Percentiles rank a stretch among this genome's conserved stretches.
Evolutionary conservation across 1,284 basidiomycete genomes (phyloP).

Genomic region (Rhodotorula sp.): DNA sequence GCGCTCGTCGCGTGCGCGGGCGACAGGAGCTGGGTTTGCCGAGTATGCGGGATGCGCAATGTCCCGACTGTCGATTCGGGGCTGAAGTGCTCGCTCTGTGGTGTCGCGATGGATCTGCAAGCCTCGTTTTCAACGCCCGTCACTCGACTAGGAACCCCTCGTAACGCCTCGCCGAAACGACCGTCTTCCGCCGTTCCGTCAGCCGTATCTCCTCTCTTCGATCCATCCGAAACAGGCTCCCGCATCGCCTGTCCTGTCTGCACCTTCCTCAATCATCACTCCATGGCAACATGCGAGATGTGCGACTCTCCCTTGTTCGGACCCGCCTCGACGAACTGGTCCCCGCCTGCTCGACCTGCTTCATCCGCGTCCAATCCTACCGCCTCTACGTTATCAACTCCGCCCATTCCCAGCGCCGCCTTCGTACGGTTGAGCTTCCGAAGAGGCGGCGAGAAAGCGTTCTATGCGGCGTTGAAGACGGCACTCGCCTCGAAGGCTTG

Average conservation of each 20-base stretch:
- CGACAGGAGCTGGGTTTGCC: constrained; percentile 68
- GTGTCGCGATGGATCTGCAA: constrained; percentile 47
- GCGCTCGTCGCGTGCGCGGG: constrained; percentile 42
- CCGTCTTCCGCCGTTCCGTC: background rate
- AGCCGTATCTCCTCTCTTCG: background rate
- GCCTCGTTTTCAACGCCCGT: background rate
- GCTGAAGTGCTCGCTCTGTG: constrained; percentile 71
- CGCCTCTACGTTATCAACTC: constrained; percentile 51
- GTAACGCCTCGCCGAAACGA: background rate
- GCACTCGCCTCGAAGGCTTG: constrained; percentile 76
- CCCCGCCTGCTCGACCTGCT: constrained; percentile 39
- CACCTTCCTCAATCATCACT: constrained; percentile 86
- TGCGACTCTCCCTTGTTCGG: constrained; percentile 68
- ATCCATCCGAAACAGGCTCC: constrained; percentile 4
- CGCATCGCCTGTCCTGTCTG: constrained; percentile 73
- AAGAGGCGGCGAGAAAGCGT: constrained; percentile 80
- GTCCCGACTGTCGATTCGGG: constrained; percentile 43
- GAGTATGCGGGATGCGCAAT: constrained; percentile 80
- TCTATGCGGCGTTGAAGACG: constrained; percentile 76
- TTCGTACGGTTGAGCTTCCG: constrained; percentile 71
- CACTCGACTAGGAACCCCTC: background rate
- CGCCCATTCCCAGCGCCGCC: constrained; percentile 54
- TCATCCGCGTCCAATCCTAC: constrained; percentile 51
- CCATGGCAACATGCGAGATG: constrained; percentile 76
- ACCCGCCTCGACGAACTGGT: constrained; percentile 32